Evolutionary conservation across 768 basidiomycete genomes (phyloP), one percentile per base, ranked within the genome.

Genomic region (Gymnopilus dilepis): DNA sequence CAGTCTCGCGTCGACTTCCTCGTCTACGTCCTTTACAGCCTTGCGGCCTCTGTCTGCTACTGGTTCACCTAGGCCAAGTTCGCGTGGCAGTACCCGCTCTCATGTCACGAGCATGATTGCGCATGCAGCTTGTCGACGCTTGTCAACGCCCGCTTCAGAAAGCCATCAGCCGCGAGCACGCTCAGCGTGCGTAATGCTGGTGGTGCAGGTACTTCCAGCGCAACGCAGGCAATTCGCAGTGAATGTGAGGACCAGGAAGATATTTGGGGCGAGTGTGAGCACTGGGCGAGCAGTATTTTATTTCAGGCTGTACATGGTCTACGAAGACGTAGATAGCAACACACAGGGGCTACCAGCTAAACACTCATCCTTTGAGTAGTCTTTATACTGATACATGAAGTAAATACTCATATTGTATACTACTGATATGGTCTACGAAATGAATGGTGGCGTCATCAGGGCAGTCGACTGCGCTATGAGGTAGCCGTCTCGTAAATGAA

Each of bases 81-180:
- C 76, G 30, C 63, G 73, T 13, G 68, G 66, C 2, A 77, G 76
- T n/a, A 42, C 60, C 2, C 53, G 52, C 22, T 63, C 69, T 2
- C 66, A 58, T 8, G 62, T 67, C 17, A 69, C 70, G 51, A 65
- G 62, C 8, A 62, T 65, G 11, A 66, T 70, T 22, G 53, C 2
- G 2, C 75, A 7, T 75, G 64, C 30, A 50, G 55, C 7, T 53
- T 68, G 6, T 67, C 66, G 70, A 66, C 68, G 30, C 62, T 66
- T 26, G 61, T 59, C 11, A 48, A 48, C 11, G 40, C 65, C 21
- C 72, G 77, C 1, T 73, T 73, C 15, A 68, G 77, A 19, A 69
- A 67, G 24, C 70, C 76, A 8, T 79, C 77, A 0, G 68, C 70
- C 0, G 70, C 75, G 4, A 76, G 76, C 6, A 70, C 71, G 1